These are phyloP conservation scores for Zangia roseola DNA, from an alignment of 768 basidiomycete species.

Conservation along the genomic window DNA sequence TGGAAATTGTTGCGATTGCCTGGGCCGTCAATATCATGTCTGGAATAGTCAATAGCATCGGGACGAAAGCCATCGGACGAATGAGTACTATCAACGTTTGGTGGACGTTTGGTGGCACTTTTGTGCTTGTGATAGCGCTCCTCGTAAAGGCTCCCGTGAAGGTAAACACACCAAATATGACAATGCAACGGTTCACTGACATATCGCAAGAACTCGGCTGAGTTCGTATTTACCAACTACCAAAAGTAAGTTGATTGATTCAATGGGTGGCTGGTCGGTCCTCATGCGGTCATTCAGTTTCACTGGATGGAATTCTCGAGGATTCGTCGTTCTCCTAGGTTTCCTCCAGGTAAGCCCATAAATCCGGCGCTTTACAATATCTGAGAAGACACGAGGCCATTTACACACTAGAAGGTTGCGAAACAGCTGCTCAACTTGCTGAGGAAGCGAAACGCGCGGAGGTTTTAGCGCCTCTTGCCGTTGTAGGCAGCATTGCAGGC, in stretches of 20 bases:
- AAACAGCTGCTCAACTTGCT: conserved; percentile 63
- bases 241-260: conserved; percentile 41
- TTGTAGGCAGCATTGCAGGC: conserved; percentile 54
- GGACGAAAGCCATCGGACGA: conserved; percentile 54
- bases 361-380: background rate
- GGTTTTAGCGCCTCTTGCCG: conserved; percentile 54
- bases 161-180: conserved; percentile 26
- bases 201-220: conserved; percentile 44
- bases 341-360: conserved; percentile 35
- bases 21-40: conserved; percentile 58
- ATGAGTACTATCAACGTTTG: conserved; percentile 58
- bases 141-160: conserved; percentile 55
- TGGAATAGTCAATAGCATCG: conserved; percentile 54
- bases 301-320: conserved; percentile 52
- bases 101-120: conserved; percentile 61
- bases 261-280: background rate
- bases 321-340: conserved; percentile 57
- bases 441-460: conserved; percentile 58
- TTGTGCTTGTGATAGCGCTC: conserved; percentile 56
- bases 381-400: conserved; percentile 39
- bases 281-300: conserved; percentile 36
- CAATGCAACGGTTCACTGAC: background rate
- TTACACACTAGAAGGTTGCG: conserved; percentile 60
- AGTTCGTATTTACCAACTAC: conserved; percentile 56
- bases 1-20: conserved; percentile 52